Evolutionary conservation across 169 alveolate species (phyloP).

Genomic region (Ichthyophthirius multifiliis): DNA sequence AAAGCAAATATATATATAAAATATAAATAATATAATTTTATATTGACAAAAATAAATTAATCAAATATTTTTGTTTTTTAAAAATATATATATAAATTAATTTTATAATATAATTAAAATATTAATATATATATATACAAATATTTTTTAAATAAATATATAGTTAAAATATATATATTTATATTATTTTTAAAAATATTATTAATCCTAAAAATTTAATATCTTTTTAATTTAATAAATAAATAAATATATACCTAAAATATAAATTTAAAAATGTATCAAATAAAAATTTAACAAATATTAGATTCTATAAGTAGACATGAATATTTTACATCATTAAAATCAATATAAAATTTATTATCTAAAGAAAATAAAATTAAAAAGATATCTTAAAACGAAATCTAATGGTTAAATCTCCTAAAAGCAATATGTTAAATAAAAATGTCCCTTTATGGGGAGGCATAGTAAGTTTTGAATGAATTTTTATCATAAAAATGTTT

Average conservation of each 20-base stretch:
- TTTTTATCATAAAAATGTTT: neutral
- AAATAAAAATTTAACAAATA: neutral
- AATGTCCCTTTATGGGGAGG: neutral
- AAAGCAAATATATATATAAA: too few relatives aligned
- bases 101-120: too few relatives aligned
- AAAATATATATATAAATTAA: too few relatives aligned
- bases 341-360: neutral
- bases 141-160: too few relatives aligned
- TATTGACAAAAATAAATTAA: too few relatives aligned
- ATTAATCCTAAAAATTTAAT: neutral
- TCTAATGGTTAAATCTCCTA: neutral
- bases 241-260: neutral
- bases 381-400: neutral
- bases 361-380: neutral
- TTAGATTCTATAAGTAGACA: neutral
- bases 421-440: neutral
- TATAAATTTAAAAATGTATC: neutral
- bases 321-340: neutral
- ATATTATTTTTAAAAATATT: neutral
- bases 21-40: too few relatives aligned
- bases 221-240: neutral
- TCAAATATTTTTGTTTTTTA: too few relatives aligned
- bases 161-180: neutral
- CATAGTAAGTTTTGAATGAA: neutral
- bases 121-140: too few relatives aligned